Conservation (phyloP, 2,329 filamentous ascomycete genomes). For the Verticillium tricorpus region DNA sequence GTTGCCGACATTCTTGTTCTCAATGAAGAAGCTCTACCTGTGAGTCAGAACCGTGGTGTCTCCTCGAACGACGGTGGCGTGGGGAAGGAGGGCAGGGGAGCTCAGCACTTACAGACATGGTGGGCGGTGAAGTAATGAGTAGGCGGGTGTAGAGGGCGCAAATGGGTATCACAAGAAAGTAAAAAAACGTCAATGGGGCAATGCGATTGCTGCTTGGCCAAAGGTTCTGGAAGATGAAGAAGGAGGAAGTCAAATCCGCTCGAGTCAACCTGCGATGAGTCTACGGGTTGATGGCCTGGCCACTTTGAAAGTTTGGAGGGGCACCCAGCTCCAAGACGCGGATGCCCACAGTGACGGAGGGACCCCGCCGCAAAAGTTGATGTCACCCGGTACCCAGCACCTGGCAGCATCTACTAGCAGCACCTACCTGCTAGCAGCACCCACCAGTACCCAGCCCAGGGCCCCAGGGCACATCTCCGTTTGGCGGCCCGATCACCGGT, state of each 20-base stretch:
- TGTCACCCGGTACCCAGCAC: background rate
- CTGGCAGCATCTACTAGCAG: too few relatives aligned
- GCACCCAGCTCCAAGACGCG: background rate
- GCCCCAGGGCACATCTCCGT: too few relatives aligned
- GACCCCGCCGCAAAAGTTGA: background rate
- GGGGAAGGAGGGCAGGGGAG: slow-evolving; percentile 1
- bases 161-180: slow-evolving; percentile 1
- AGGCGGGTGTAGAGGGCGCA: background rate
- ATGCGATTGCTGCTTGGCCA: background rate
- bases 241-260: background rate
- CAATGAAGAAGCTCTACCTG: slow-evolving; percentile 62
- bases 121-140: slow-evolving; percentile 4
- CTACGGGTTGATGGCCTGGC: background rate
- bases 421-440: too few relatives aligned
- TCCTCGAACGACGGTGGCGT: background rate
- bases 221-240: background rate
- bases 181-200: background rate
- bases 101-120: slow-evolving; percentile 27
- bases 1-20: slow-evolving; percentile 76
- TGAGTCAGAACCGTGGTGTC: slow-evolving; percentile 17
- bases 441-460: too few relatives aligned
- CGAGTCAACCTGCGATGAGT: background rate
- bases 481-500: background rate
- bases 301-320: background rate
- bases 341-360: background rate